Conservation (phyloP, 2,329 filamentous ascomycete genomes). For the Dactylonectria macrodidyma region DNA sequence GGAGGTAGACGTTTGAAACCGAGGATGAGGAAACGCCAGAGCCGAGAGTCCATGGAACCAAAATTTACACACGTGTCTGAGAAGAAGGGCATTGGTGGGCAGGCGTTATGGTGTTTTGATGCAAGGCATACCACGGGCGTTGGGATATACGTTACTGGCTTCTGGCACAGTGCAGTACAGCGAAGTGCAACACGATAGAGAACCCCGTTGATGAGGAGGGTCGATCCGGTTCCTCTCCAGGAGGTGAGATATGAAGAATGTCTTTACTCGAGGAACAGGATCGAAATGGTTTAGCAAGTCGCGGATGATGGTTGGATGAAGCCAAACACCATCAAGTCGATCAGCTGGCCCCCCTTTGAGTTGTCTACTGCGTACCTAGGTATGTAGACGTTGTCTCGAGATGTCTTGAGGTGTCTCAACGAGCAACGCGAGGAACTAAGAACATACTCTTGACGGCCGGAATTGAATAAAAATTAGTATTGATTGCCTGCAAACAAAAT, state of each 20-base stretch:
- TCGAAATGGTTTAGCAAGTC: conserved; percentile 4
- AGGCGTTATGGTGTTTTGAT: conserved; percentile 36
- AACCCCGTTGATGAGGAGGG: conserved; percentile 3
- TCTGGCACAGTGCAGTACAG: conserved; percentile 23
- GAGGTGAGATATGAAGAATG: background rate
- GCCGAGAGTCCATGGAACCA: conserved; percentile 9
- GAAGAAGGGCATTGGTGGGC: conserved; percentile 26
- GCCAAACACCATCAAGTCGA: conserved; percentile 15
- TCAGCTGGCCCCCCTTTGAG: conserved; percentile 24
- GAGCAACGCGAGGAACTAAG: background rate
- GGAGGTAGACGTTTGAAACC: conserved; percentile 11
- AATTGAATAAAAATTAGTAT: conserved; percentile 1
- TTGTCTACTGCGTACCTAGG: too few relatives aligned
- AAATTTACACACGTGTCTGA: conserved; percentile 29
- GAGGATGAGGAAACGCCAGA: conserved; percentile 1
- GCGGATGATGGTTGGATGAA: conserved; percentile 8
- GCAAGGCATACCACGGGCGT: conserved; percentile 35
- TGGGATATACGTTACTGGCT: conserved; percentile 31
- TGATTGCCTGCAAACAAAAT: conserved; percentile 1
- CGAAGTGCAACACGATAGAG: conserved; percentile 25
- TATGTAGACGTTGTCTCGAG: conserved; percentile 13
- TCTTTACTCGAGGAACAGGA: background rate
- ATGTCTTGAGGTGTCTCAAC: conserved; percentile 1
- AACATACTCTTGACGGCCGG: background rate
- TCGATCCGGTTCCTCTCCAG: conserved; percentile 7